Evolutionary conservation across 2,329 filamentous ascomycete species (phyloP).

Genomic region (Pseudogymnoascus sp.): DNA sequence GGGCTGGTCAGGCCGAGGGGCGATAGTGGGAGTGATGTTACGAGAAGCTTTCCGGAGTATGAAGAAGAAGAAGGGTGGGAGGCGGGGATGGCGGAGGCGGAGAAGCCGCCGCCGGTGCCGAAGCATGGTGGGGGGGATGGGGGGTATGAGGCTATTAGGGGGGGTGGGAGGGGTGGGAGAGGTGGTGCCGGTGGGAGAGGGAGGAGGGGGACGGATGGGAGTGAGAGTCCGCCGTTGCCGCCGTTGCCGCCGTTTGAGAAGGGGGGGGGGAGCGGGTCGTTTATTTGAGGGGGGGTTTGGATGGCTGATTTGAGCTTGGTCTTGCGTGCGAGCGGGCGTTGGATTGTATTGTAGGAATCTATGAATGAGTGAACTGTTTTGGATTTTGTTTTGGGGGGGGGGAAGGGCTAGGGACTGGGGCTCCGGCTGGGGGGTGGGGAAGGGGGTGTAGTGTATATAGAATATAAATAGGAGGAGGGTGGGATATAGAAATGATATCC

Average conservation of each 20-base stretch:
- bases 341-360: neutral
- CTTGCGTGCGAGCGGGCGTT: neutral
- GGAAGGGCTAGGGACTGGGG: neutral
- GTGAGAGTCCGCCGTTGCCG: neutral
- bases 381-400: neutral
- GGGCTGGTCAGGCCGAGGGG: slow-evolving; percentile 64
- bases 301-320: neutral
- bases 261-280: slow-evolving; percentile 10
- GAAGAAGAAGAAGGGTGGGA: slow-evolving; percentile 11
- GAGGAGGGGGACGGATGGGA: slow-evolving; percentile 14
- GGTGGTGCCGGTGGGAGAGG: slow-evolving; percentile 16
- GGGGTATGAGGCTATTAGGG: neutral
- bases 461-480: neutral
- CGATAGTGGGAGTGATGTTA: slow-evolving; percentile 35
- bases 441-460: neutral
- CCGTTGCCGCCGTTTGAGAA: slow-evolving; percentile 13
- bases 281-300: neutral
- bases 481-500: neutral
- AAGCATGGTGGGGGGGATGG: neutral
- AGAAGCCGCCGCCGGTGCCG: neutral
- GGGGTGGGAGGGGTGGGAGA: neutral
- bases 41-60: slow-evolving; percentile 13
- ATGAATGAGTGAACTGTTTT: neutral
- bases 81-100: slow-evolving; percentile 8
- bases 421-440: neutral